Base-by-base conservation (phyloP, 2,329 filamentous ascomycete species). In the Triangularia setosa region DNA sequence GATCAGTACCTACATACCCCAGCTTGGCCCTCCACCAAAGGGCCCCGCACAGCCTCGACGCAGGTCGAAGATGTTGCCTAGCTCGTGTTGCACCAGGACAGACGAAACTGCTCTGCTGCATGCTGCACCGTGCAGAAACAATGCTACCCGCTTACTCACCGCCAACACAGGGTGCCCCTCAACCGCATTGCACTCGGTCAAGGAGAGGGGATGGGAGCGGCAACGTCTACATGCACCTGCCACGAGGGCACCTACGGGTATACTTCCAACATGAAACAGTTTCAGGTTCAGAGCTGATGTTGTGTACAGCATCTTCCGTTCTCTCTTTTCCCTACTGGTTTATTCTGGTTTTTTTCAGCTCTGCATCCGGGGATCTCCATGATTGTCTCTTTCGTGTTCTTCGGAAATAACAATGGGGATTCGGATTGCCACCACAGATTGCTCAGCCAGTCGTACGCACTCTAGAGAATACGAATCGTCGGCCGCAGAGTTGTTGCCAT, bases 181-280 rank as follows among this genome's bases (percentile, higher is more conserved):
- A 25, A 30, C 58, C 24, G 58, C 58, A 60, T 60, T 23, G 3
- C 44, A 25, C 25, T 30, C 18, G 40, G 40, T 25, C 23, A 27
- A 44, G 25, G 28, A 60, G 25, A 28, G 21, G 27, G 54, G n/a
- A 28, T 28, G 24, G 25, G 27, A 58, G 23, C 23, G 54, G 11
- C 23, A 28, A 30, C n/a, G n/a, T n/a, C n/a, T n/a, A n/a, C n/a
- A n/a, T n/a, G n/a, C 54, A 56, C 16, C 27, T 56, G 24, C 25
- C 21, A 18, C n/a, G 24, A 27, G 23, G 9, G 54, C 27, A 58
- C 55, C 18, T 58, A n/a, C 24, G 16, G 24, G 11, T 28, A 9
- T 59, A 25, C 44, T 53, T 40, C 48, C 53, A 33, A 57, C 28
- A 18, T 58, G 60, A 62, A 62, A 62, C 60, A 18, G 60, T 62